Evolutionary conservation across 345 rosid species (phyloP), one percentile per base, ranked within the genome.

Genomic region (Syzygium jambos): DNA sequence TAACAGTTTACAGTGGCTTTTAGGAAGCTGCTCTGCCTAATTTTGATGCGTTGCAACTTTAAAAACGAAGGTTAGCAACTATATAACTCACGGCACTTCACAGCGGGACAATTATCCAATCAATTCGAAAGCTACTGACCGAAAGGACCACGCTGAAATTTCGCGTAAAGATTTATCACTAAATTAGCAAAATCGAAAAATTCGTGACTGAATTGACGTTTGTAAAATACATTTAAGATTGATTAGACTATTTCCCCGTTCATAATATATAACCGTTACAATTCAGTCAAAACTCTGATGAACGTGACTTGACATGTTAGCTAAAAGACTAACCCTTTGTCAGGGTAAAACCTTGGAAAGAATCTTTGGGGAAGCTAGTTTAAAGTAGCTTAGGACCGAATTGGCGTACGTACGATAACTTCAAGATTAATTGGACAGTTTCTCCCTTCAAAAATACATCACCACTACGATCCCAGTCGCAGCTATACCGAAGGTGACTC

Each of bases 351-450:
- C 21, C 49, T 43, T 25, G 34, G 11, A 34, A 56, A 84, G 61
- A 84, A 84, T 84, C 29, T 84, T 84, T 84, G 43, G 85, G 85
- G 54, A 84, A 84, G 85, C 59, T 84, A 34, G 46, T 84, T 16
- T 21, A 52, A 43, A 43, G 7, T 43, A 43, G 7, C 7, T 27
- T 2, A 59, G 2, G 13, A 27, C 14, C 14, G 3, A 59, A 59
- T 59, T 59, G 0, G 27, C 8, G 3, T 27, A 0, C 4, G 3
- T 27, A 6, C 4, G 27, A 59, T 11, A 23, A 15, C 7, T 59
- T 59, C 3, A 59, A 2, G 9, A 61, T 17, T 6, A 0, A 6
- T 3, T 13, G 7, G 73, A 61, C 4, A 15, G 13, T n/a, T 61
- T 61, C 34, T 6, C 8, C 34, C 34, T n/a, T 3, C 19, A 14